Evolutionary conservation across 164 flowering plant species (phyloP).

Genomic region (Cinnamomum micranthum): DNA sequence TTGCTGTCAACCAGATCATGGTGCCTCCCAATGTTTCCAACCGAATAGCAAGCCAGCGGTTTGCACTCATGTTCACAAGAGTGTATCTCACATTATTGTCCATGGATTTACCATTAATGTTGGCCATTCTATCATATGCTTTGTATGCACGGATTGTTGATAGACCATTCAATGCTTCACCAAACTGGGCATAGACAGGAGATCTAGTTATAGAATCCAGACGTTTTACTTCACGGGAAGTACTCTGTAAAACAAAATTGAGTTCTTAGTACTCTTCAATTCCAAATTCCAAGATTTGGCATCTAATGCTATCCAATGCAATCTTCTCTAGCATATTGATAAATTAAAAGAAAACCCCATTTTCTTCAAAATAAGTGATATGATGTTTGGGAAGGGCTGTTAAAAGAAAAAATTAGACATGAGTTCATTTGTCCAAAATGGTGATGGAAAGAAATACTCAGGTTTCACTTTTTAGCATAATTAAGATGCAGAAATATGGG

Average conservation of each 20-base stretch:
- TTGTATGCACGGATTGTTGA: constrained; percentile 91
- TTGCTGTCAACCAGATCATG: constrained; percentile 98
- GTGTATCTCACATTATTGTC: constrained; percentile 92
- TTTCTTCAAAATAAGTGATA: background rate
- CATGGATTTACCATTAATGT: constrained; percentile 85
- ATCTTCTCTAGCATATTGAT: background rate
- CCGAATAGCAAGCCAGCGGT: constrained; percentile 95
- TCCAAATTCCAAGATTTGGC: background rate
- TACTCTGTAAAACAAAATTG: constrained; percentile 49
- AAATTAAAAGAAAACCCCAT: background rate
- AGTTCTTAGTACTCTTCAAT: background rate
- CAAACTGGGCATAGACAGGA: constrained; percentile 98
- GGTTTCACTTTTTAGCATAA: background rate
- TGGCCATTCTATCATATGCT: constrained; percentile 96
- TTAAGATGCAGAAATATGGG: too few relatives aligned
- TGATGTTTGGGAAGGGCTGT: background rate
- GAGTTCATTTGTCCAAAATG: background rate
- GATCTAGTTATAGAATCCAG: constrained; percentile 91
- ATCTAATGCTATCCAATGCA: too few relatives aligned
- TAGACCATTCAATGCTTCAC: constrained; percentile 94
- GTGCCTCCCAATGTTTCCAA: constrained; percentile 87
- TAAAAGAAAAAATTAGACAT: background rate
- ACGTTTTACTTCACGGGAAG: constrained; percentile 96
- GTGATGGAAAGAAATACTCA: background rate
- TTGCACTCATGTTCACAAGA: constrained; percentile 81